Conservation (phyloP, 1,139 yeast genomes). For the Hyphopichia pseudoburtonii region DNA sequence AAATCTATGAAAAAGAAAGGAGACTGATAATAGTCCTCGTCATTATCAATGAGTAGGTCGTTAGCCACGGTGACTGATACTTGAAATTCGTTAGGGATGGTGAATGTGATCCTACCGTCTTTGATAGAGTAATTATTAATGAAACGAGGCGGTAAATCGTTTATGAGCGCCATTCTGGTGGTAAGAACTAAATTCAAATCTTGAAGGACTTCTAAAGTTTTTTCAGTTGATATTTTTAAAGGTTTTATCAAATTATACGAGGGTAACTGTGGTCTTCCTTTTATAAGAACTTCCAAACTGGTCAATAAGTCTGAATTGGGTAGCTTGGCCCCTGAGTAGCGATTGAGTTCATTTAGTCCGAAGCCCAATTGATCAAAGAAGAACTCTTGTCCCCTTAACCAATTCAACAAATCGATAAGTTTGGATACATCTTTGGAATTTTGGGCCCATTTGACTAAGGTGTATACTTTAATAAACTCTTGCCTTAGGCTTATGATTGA, state of each 20-base stretch:
- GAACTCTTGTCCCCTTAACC: conserved; percentile 77
- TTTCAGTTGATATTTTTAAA: conserved; percentile 52
- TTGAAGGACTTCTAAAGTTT: conserved; percentile 60
- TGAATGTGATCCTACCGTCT: conserved; percentile 76
- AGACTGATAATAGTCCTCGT: conserved; percentile 40
- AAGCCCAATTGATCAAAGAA: conserved; percentile 58
- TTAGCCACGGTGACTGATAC: conserved; percentile 67
- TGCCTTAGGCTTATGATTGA: conserved; percentile 71
- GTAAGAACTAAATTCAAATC: conserved; percentile 75
- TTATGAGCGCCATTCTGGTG: conserved; percentile 68
- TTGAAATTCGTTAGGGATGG: conserved; percentile 64
- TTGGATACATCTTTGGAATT: conserved; percentile 68
- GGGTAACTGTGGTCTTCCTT: conserved; percentile 77
- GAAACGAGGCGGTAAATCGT: conserved; percentile 63
- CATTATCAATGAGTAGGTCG: conserved; percentile 48
- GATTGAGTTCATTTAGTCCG: conserved; percentile 58
- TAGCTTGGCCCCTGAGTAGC: conserved; percentile 78
- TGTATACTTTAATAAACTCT: conserved; percentile 80
- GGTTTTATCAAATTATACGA: conserved; percentile 58
- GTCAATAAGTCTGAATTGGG: conserved; percentile 89
- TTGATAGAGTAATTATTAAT: conserved; percentile 56
- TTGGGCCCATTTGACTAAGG: conserved; percentile 83
- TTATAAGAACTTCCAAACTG: conserved; percentile 77
- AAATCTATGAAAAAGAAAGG: conserved; percentile 81
- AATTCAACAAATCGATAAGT: conserved; percentile 80